Evolutionary conservation across 805 yeast genomes (phyloP), one percentile per base, ranked within the genome.

Genomic region (Lachancea sp.): DNA sequence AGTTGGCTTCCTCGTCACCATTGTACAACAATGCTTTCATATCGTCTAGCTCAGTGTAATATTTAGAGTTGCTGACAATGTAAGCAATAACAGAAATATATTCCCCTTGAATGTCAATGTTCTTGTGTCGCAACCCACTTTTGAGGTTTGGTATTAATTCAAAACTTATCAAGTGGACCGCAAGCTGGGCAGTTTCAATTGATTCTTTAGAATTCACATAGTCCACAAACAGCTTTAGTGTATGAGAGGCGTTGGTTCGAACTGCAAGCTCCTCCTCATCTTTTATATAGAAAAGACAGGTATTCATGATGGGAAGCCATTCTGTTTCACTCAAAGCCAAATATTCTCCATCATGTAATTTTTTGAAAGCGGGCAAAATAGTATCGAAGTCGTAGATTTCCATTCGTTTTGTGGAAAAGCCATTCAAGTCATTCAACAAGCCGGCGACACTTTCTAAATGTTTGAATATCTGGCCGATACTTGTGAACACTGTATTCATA

Each of bases 1-100:
- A 83, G 60, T 86, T 80, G 3, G 87, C 83, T 51, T 88, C 97
- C 26, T 80, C 90, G 51, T 87, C 94, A 30, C 80, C 80, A 38
- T 73, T 69, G 51, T 67, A 72, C 1, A 80, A 61, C 29, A 90
- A 63, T 1, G 74, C 68, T 42, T 74, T 71, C 88, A 89, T 70
- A 50, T 83, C 90, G 18, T 68, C 65, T 26, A 87, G 64, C 2
- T 75, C 86, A 3, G 65, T 64, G 43, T 60, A 63, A 49, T 69
- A 63, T 26, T 63, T 61, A 6, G 75, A 56, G 28, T 69, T 49
- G 16, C 65, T 63, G 11, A 87, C 83, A 31, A 78, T 63, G 48
- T 84, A 81, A 2, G 80, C 74, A 37, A 90, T 60, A 12, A 87
- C 68, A 6, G 71, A 67, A 23, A 90, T 70, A 51, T 76, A 86